Evolutionary conservation across 768 basidiomycete species (phyloP), one percentile per base, ranked within the genome.

Genomic region (Xerocomellus dryophilus): DNA sequence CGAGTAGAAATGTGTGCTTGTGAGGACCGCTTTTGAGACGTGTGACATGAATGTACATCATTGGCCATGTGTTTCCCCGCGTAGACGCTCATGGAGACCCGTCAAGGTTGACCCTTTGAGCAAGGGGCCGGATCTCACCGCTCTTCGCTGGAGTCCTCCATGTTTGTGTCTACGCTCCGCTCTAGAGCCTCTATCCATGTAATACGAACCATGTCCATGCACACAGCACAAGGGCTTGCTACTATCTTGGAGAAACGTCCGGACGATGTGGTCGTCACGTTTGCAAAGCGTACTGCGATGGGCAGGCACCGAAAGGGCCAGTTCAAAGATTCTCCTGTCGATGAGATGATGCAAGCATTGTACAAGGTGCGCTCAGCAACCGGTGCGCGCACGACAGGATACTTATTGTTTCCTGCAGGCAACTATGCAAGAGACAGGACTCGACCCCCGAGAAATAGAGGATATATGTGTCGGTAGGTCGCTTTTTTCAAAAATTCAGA

Each of bases 251-350:
- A 86, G 69, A 88, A 84, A 77, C 82, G 78, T 47, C 80, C 86
- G 0, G 82, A 91, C 57, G 93, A 96, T 70, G 89, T 95, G 15
- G 93, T 96, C 57, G 85, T 97, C 54, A 91, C 90, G 3, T 90
- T 90, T 61, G 92, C 90, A 12, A 87, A 88, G 67, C 83, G 94
- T 46, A 94, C 91, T n/a, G 84, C 92, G n/a, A 78, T 93, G 58
- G 90, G 92, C 23, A 83, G 77, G 64, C 86, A 88, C 34, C 91
- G 83, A 78, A 98, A 96, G 70, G 96, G 96, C 21, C 93, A 93
- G 53, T 79, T 95, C 66, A 96, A 93, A 68, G 92, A 97, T 64
- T 76, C 81, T 1, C 82, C 86, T 4, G 89, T 94, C 14, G 96
- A 97, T 61, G 92, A 95, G 66, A 77, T 98, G 51, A 78, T 98